phyloP scores from a whole-genome alignment of 75 land plant species.

The Pinus albicaulis region DNA sequence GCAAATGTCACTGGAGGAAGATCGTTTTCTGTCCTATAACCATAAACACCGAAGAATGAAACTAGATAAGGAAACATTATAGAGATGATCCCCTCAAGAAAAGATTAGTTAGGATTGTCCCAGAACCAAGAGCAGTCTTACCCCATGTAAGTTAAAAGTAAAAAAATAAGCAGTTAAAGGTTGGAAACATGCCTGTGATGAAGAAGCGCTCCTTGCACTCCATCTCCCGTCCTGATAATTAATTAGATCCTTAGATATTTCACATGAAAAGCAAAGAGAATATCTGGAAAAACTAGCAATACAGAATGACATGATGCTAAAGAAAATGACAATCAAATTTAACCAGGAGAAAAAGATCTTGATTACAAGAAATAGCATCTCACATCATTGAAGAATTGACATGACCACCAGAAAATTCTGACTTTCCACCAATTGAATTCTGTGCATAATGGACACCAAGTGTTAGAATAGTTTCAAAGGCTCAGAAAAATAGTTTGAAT shows the following conservation, averaged over 20 bases:
- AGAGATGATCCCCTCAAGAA: not conserved
- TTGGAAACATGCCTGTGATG: slow-evolving; percentile 33
- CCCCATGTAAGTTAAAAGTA: not conserved
- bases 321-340: not conserved
- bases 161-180: not conserved
- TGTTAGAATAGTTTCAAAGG: not conserved
- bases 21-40: slow-evolving; percentile 17
- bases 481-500: too few relatives aligned
- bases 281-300: not conserved
- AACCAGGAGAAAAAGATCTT: not conserved
- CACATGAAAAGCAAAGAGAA: not conserved
- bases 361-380: slow-evolving; percentile 15
- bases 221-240: slow-evolving; percentile 25
- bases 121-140: not conserved
- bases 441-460: slow-evolving; percentile 35
- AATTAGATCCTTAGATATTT: not conserved
- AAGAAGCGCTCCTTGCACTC: too few relatives aligned
- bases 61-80: not conserved
- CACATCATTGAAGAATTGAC: slow-evolving; percentile 8
- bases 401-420: too few relatives aligned
- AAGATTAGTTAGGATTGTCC: slow-evolving; percentile 1
- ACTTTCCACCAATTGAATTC: too few relatives aligned
- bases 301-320: not conserved
- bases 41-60: not conserved
- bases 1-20: too few relatives aligned